Conservation (phyloP, 345 rosid genomes). For the Cochlearia excelsa region DNA sequence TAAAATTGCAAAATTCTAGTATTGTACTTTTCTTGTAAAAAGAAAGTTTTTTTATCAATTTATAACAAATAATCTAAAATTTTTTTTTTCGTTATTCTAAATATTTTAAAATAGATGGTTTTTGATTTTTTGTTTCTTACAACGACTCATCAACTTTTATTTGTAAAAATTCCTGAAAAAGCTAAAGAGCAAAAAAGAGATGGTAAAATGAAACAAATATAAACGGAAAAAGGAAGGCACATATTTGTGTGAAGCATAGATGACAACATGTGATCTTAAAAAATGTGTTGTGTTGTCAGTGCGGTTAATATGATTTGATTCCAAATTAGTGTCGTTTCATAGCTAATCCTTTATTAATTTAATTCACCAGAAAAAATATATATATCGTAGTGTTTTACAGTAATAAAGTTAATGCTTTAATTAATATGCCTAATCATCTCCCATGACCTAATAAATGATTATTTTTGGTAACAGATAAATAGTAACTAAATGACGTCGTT, state of each 20-base stretch:
- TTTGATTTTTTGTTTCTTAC: not conserved
- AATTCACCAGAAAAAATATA: not conserved
- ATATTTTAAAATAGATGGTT: no score
- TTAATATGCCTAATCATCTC: conserved; percentile 15
- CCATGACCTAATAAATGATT: not conserved
- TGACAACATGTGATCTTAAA: conserved; percentile 27
- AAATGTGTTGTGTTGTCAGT: no score
- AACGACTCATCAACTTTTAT: not conserved
- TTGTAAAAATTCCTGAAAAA: conserved; percentile 12
- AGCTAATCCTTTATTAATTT: no score
- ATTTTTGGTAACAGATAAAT: no score
- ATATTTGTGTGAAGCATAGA: conserved; percentile 19
- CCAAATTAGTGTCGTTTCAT: no score
- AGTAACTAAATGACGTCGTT: conserved; percentile 4
- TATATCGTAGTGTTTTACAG: not conserved
- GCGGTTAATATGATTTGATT: no score
- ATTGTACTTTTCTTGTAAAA: no score
- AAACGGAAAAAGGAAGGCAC: conserved; percentile 3
- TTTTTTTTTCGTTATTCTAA: no score
- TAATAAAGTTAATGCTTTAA: not conserved
- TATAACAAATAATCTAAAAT: no score
- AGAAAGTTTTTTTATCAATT: no score
- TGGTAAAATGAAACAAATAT: not conserved
- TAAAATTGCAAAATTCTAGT: no score
- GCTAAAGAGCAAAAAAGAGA: conserved; percentile 18